Conservation (phyloP, 192 early-diverging fungal genomes). For the Chytriomyces hyalinus region DNA sequence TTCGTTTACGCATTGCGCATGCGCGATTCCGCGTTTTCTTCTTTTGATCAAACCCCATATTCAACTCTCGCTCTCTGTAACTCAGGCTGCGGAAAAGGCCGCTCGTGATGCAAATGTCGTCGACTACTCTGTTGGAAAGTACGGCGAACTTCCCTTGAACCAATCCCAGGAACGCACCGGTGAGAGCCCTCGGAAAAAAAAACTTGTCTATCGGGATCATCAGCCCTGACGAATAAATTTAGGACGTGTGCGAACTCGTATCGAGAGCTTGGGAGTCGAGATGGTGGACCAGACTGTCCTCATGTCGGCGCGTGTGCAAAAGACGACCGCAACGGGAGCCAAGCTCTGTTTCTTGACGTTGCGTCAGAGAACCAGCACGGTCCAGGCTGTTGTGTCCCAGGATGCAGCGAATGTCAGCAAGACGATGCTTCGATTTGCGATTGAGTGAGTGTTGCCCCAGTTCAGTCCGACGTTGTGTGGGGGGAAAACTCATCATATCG, state of each 20-base stretch:
- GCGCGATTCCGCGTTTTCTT: neutral
- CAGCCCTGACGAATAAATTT: neutral
- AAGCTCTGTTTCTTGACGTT: constrained; percentile 93
- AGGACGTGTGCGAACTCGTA: constrained; percentile 68
- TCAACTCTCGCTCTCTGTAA: neutral
- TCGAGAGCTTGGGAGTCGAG: constrained; percentile 66
- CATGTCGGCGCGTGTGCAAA: constrained; percentile 91
- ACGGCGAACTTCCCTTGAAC: constrained; percentile 88
- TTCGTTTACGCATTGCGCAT: neutral
- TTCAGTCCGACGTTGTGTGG: too few relatives aligned
- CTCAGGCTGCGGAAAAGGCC: constrained; percentile 71
- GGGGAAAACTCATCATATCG: neutral
- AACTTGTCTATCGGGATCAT: neutral
- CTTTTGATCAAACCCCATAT: neutral
- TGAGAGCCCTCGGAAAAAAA: constrained; percentile 11
- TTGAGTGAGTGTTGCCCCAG: constrained; percentile 47
- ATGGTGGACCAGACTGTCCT: constrained; percentile 77
- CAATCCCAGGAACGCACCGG: constrained; percentile 78
- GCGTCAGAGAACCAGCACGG: constrained; percentile 85
- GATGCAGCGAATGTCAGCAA: constrained; percentile 83
- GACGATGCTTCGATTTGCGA: constrained; percentile 93
- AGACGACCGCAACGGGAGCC: constrained; percentile 77
- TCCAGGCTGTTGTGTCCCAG: constrained; percentile 82
- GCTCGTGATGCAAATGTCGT: constrained; percentile 61
- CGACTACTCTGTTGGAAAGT: constrained; percentile 83